Evolutionary conservation across 202 grass and related monocot species (phyloP).

Genomic region (Eragrostis tef): DNA sequence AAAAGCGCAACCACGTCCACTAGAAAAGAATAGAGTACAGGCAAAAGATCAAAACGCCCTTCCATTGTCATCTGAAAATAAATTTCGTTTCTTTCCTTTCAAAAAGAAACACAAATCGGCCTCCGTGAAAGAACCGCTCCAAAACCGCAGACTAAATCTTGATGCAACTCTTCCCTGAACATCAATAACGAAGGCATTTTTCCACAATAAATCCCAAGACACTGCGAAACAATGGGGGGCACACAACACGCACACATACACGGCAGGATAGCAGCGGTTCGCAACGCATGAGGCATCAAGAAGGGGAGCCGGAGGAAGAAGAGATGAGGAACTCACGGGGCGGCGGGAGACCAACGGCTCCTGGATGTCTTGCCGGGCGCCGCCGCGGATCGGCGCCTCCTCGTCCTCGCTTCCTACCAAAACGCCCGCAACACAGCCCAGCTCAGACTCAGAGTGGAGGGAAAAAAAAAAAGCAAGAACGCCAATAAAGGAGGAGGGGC

Average conservation of each 20-base stretch:
- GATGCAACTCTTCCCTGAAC: background rate
- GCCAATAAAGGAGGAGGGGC: background rate
- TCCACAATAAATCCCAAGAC: background rate
- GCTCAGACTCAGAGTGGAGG: background rate
- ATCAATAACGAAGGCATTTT: background rate
- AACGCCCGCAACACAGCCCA: background rate
- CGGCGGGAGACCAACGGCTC: conserved; percentile 39
- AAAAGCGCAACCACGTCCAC: background rate
- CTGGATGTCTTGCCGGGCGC: conserved; percentile 5
- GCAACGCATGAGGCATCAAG: background rate
- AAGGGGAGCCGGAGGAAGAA: background rate
- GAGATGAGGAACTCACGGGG: conserved; percentile 25
- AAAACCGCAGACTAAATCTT: background rate
- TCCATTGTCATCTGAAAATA: background rate
- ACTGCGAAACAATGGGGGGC: background rate
- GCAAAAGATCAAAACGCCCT: background rate
- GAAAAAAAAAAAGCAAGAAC: background rate
- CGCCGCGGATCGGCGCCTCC: conserved; percentile 30
- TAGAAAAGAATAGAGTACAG: conserved; percentile 4
- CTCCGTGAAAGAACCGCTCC: background rate
- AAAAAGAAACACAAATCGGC: background rate
- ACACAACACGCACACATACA: background rate
- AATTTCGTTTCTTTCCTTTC: background rate
- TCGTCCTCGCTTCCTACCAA: conserved; percentile 20
- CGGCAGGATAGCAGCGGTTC: background rate